Conservation (phyloP, 768 basidiomycete genomes). For the Pholiota microspora region DNA sequence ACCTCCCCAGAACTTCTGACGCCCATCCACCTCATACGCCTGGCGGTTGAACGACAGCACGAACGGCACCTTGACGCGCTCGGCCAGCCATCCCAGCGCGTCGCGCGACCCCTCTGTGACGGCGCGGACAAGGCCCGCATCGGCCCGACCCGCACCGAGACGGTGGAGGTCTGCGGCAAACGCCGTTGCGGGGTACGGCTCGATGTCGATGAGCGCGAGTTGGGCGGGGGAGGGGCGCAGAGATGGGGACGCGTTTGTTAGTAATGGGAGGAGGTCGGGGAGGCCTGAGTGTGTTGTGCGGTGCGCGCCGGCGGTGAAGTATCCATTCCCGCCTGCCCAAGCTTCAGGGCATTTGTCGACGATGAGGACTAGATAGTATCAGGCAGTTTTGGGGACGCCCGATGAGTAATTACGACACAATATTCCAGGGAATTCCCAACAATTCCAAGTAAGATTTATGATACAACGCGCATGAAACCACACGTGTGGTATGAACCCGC, state of each 20-base stretch:
- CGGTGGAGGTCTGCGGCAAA: slow-evolving; percentile 63
- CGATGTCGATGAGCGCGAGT: slow-evolving; percentile 37
- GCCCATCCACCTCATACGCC: slow-evolving; percentile 61
- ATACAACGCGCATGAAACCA: too few species aligned
- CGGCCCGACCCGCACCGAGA: slow-evolving; percentile 48
- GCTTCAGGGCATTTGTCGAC: slow-evolving; percentile 62
- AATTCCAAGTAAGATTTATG: too few species aligned
- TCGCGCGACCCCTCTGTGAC: slow-evolving; percentile 57
- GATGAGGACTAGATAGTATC: slow-evolving; percentile 43
- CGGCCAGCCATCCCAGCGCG: slow-evolving; percentile 55
- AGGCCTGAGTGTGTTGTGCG: slow-evolving; percentile 64
- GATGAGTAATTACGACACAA: too few species aligned
- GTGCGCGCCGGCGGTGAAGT: slow-evolving; percentile 69
- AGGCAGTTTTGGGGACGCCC: background rate
- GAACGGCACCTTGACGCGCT: slow-evolving; percentile 51
- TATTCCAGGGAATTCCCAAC: too few species aligned
- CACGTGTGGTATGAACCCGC: too few species aligned
- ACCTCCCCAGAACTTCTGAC: slow-evolving; percentile 72
- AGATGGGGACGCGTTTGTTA: slow-evolving; percentile 27
- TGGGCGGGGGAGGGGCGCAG: background rate
- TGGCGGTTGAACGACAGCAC: slow-evolving; percentile 61
- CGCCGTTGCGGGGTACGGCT: slow-evolving; percentile 52
- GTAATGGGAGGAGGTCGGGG: slow-evolving; percentile 54
- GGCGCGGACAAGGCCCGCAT: slow-evolving; percentile 45
- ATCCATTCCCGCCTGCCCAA: slow-evolving; percentile 72